Conservation (phyloP, 2,329 filamentous ascomycete genomes). For the Exophiala alcalophila region DNA sequence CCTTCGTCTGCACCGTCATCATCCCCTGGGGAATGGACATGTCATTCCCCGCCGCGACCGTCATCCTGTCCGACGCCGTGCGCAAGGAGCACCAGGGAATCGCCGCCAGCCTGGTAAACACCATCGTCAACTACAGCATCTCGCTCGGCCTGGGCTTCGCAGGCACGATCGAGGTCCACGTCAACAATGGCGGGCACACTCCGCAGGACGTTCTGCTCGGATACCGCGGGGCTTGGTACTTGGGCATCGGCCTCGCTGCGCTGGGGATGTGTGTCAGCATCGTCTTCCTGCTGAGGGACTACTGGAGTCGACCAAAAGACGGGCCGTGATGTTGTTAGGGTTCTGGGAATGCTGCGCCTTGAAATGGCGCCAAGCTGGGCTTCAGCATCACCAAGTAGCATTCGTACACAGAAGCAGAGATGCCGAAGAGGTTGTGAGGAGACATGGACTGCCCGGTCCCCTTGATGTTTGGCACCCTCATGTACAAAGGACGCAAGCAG, state of each 20-base stretch:
- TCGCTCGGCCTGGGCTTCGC: conserved; percentile 64
- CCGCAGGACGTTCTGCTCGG: conserved; percentile 36
- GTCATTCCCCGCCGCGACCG: conserved; percentile 60
- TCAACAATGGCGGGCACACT: conserved; percentile 41
- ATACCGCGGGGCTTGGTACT: conserved; percentile 43
- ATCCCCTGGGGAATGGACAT: conserved; percentile 52
- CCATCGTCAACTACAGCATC: conserved; percentile 67
- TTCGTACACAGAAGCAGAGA: no score
- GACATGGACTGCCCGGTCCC: no score
- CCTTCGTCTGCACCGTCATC: conserved; percentile 34
- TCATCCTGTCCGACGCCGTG: conserved; percentile 57
- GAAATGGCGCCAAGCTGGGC: no score
- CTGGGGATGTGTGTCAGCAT: conserved; percentile 30
- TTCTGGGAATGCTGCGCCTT: no score
- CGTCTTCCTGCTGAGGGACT: conserved; percentile 9
- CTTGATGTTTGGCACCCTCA: no score
- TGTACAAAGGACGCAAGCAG: no score
- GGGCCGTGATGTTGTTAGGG: no score
- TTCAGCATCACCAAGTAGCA: no score
- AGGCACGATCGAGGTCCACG: conserved; percentile 58
- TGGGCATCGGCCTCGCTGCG: conserved; percentile 38
- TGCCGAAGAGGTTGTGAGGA: no score
- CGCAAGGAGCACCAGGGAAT: conserved; percentile 50
- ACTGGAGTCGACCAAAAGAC: no score
- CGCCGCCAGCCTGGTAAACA: conserved; percentile 58